Base-by-base conservation (phyloP, 2,329 filamentous ascomycete genomes). In the Incumbomyces delicatus region DNA sequence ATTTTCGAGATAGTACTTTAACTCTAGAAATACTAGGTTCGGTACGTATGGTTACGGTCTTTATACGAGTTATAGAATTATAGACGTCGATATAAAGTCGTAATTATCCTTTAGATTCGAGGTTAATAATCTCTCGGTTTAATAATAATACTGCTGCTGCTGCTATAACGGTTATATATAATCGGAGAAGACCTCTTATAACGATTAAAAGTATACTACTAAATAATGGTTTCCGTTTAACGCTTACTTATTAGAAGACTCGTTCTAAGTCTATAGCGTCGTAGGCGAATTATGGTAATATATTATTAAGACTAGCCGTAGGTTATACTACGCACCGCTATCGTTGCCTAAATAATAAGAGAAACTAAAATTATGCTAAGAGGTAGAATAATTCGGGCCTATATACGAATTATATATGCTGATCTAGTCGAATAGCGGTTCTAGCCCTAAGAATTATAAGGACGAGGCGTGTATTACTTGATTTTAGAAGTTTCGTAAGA, bases 1-100 rank as follows among this genome's bases (percentile, higher is more conserved):
- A 14, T 83, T 80, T 2, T 89, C 85, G 0, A 72, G 66, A 33
- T 92, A 87, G 50, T 83, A 78, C 61, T 89, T 95, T 50, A 95
- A 88, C 41, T 95, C 68, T 50, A 94, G 68, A 1, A 89, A 86
- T 59, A 96, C 90, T 55, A 42, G 66, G 56, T 35, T 68, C 58
- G 50, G 66, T 17, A 73, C 62, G 44, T 52, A 57, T 41, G 63
- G 60, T 41, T 63, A 60, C 54, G 66, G 60, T 41, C 63, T 63
- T 27, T 65, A 55, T 53, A 66, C 65, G 50, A 65, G 63, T 11
- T 64, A 63, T 52, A 70, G 66, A 38, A 80, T 71, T 0, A 80
- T 79, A 1, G 83, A 85, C 7, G 77, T 79, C 31, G 84, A 76
- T 29, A 83, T 77, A 69, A 95, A 95, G 0, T 90, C 89, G 3